Conservation (phyloP, 495 filamentous ascomycete species). For the Daldinia decipiens region DNA sequence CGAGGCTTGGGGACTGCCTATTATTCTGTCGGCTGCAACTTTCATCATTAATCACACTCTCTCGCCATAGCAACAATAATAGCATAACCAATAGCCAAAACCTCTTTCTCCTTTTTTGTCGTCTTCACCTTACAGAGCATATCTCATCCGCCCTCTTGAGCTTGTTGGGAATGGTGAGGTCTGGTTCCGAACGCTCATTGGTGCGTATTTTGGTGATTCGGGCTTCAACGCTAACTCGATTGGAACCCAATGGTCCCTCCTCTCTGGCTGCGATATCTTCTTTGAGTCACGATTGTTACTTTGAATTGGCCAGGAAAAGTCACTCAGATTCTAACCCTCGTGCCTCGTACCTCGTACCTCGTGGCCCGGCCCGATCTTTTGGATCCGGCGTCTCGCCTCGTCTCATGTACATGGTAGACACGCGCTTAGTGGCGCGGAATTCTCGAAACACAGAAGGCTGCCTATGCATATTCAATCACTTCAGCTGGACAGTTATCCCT, state of each 20-base stretch:
- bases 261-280: conserved; percentile 22
- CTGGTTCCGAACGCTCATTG: conserved; percentile 31
- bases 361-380: conserved; percentile 44
- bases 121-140: conserved; percentile 21
- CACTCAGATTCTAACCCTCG: conserved; percentile 22
- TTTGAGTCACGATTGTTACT: conserved; percentile 38
- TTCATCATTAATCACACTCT: conserved; percentile 42
- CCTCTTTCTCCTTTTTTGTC: conserved; percentile 9
- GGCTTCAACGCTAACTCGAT: conserved; percentile 45
- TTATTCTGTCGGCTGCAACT: conserved; percentile 25
- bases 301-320: conserved; percentile 33
- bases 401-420: conserved; percentile 28
- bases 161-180: conserved; percentile 27
- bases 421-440: conserved; percentile 8
- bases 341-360: conserved; percentile 38
- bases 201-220: conserved; percentile 39
- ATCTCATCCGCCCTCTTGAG: conserved; percentile 23
- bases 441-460: conserved; percentile 5
- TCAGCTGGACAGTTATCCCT: conserved; percentile 12
- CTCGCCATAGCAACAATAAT: conserved; percentile 38
- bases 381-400: conserved; percentile 41
- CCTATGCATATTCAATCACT: conserved; percentile 14
- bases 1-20: conserved; percentile 11
- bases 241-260: conserved; percentile 42
- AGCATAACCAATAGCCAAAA: conserved; percentile 24